Evolutionary conservation across 2,329 filamentous ascomycete genomes (phyloP), one percentile per base, ranked within the genome.

Genomic region (Teratosphaeria destructans): DNA sequence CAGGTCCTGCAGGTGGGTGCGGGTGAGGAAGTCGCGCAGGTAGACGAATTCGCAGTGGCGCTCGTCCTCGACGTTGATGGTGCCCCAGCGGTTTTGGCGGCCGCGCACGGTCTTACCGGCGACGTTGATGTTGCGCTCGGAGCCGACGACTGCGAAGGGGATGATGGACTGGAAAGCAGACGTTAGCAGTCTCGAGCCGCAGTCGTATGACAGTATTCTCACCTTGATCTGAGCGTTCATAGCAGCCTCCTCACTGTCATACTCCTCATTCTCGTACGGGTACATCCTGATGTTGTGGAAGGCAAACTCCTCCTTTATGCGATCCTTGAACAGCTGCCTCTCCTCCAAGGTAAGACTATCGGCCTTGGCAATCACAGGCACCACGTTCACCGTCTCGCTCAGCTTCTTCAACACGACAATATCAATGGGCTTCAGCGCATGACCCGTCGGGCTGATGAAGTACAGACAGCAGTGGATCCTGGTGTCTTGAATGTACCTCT

Each of bases 261-360:
- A 88, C 82, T 99, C 94, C 71, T 99, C 94, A 74, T 96, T 97
- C 77, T 99, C 94, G 77, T 99, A 99, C 62, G 94, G 94, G 82
- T 95, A 99, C 94, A 99, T 99, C 83, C 96, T 93, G 73, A 99
- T 85, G 83, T 97, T 97, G 85, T 99, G 94, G 88, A 99, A 99
- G 61, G 89, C 82, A 76, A 99, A 99, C 77, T 99, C 94, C 82
- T 97, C 94, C 88, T 96, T 96, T 82, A 99, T 99, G 76, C 78
- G 73, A 81, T 96, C 90, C 85, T 99, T 99, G 86, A 99, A 99
- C 56, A 88, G 89, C 74, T 86, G 85, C 69, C 94, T 88, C 84
- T 99, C 94, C 78, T 99, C 93, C 37, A 96, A 82, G 14, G 94
- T 99, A 72, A 99, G 81, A 57, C 91, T 94, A 76, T 99, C 94